phyloP scores from a whole-genome alignment of 2,329 filamentous ascomycete genomes.

The Alternaria triticina region DNA sequence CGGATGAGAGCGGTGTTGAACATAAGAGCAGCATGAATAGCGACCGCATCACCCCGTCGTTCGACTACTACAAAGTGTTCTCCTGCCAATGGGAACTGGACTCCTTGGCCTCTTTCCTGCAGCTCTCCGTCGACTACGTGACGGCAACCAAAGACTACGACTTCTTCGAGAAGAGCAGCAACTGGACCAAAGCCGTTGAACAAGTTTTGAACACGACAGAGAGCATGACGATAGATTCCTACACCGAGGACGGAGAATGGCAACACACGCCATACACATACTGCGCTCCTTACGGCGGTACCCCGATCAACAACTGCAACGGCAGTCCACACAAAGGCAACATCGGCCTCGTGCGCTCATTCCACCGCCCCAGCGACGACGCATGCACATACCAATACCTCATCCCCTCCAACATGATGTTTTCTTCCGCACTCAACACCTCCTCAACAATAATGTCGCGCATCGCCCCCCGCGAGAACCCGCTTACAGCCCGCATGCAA shows the following conservation, averaged over 20 bases:
- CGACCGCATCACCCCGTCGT: conserved; percentile 53
- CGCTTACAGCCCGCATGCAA: conserved; percentile 62
- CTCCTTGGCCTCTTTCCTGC: conserved; percentile 57
- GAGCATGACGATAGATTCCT: conserved; percentile 56
- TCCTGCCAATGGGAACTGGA: conserved; percentile 62
- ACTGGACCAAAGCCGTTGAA: conserved; percentile 55
- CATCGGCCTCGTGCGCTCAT: conserved; percentile 57
- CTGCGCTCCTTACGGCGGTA: conserved; percentile 52
- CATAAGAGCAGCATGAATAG: conserved; percentile 46
- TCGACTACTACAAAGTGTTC: conserved; percentile 55
- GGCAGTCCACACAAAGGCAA: conserved; percentile 55
- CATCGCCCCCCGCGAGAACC: conserved; percentile 51
- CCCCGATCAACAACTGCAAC: conserved; percentile 60
- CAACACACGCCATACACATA: conserved; percentile 55
- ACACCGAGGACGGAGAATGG: conserved; percentile 53
- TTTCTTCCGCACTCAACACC: conserved; percentile 66
- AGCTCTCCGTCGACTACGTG: conserved; percentile 56
- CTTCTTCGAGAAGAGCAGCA: conserved; percentile 54
- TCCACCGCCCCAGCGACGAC: conserved; percentile 59
- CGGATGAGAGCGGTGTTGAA: conserved; percentile 53
- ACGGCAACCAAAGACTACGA: conserved; percentile 53
- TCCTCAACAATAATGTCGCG: conserved; percentile 59
- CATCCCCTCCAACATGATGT: conserved; percentile 71
- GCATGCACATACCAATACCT: conserved; percentile 58
- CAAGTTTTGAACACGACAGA: conserved; percentile 52